These are phyloP conservation scores for Pycnococcus provasolii DNA, from an alignment of 139 green algal genomes.

Conservation along the genomic window DNA sequence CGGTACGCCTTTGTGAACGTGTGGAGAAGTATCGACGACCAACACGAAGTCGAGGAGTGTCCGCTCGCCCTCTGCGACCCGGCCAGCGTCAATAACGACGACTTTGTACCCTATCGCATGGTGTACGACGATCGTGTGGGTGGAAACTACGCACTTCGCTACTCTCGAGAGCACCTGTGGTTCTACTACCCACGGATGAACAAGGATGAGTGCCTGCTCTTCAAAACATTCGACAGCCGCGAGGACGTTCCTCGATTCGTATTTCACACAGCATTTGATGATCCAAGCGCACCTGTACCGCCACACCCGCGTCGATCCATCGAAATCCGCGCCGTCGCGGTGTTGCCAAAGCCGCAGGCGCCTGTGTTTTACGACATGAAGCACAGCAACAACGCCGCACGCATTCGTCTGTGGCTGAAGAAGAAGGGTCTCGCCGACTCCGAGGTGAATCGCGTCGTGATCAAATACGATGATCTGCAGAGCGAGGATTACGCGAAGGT, in stretches of 20 bases:
- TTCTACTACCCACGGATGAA: not conserved
- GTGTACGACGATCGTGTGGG: not conserved
- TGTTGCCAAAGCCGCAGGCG: not conserved
- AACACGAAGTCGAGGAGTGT: not conserved
- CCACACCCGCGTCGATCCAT: not conserved
- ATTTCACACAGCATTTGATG: not conserved
- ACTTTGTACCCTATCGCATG: not conserved
- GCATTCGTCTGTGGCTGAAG: not conserved
- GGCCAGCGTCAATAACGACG: not conserved
- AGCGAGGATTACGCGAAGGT: not conserved
- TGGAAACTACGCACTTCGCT: not conserved
- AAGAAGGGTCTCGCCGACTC: not conserved
- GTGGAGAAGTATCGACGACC: not conserved
- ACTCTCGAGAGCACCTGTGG: not conserved
- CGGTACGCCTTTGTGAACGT: not conserved
- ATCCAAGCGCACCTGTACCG: not conserved
- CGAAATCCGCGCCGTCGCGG: not conserved
- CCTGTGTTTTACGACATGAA: not conserved
- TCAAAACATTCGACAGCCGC: not conserved
- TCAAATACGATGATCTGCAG: constrained; percentile 3
- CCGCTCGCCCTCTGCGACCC: not conserved
- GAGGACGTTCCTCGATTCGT: not conserved
- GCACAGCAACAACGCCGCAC: not conserved
- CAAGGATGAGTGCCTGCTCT: not conserved
- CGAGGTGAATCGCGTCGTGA: not conserved